These are phyloP conservation scores for Glutinoglossum americanum DNA, from an alignment of 495 filamentous ascomycete species.

Conservation along the genomic window DNA sequence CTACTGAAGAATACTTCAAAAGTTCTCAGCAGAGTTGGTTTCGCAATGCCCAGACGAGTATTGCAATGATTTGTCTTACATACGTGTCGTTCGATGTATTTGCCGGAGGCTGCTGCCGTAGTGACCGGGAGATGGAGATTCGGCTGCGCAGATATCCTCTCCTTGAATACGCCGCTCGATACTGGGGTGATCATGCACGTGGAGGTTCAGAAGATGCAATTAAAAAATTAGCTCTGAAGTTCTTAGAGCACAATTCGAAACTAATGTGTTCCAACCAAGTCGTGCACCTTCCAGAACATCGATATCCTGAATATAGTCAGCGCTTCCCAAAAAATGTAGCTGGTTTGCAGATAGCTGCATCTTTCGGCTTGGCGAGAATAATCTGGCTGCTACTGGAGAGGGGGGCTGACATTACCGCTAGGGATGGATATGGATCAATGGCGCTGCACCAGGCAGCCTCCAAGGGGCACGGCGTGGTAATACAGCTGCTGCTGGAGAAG, in stretches of 20 bases:
- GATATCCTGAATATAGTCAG: neutral
- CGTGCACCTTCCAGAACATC: neutral
- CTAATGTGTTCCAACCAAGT: neutral
- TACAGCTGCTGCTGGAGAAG: no score
- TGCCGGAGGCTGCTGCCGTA: slow-evolving; percentile 1
- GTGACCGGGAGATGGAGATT: slow-evolving; percentile 11
- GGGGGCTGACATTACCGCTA: no score
- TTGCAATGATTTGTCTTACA: slow-evolving; percentile 22
- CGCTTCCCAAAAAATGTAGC: neutral
- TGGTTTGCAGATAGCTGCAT: neutral
- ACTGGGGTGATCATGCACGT: slow-evolving; percentile 23
- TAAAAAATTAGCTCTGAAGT: neutral
- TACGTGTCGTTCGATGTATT: slow-evolving; percentile 23
- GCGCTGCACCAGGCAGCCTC: no score
- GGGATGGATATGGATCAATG: no score
- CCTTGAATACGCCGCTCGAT: slow-evolving; percentile 20
- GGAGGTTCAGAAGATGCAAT: neutral
- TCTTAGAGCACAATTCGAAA: no score
- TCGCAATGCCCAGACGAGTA: slow-evolving; percentile 14
- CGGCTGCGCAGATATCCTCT: slow-evolving; percentile 16
- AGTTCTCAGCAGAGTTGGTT: slow-evolving; percentile 16
- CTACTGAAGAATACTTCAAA: slow-evolving; percentile 30
- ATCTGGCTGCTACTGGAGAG: no score
- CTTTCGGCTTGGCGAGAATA: no score
- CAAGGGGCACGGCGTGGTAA: no score